These are phyloP conservation scores for Eruca vesicaria DNA, from an alignment of 441 rosid species.

Conservation along the genomic window DNA sequence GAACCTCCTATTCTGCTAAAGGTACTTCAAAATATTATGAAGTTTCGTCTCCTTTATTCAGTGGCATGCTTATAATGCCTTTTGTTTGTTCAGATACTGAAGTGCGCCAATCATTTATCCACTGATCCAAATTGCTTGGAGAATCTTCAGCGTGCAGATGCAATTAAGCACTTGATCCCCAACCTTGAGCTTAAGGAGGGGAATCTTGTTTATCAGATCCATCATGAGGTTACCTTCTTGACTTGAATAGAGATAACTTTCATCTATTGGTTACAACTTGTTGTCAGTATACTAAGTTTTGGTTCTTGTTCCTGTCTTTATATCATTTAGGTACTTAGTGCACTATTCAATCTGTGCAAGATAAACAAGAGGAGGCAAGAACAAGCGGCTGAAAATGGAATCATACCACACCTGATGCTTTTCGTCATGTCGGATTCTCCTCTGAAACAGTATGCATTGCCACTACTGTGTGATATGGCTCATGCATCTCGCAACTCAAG, in stretches of 20 bases:
- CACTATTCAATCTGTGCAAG: conserved; percentile 95
- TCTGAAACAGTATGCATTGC: conserved; percentile 81
- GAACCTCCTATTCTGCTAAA: conserved; percentile 88
- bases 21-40: conserved; percentile 43
- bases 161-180: conserved; percentile 93
- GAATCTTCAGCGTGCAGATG: conserved; percentile 98
- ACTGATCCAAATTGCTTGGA: conserved; percentile 98
- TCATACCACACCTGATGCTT: conserved; percentile 92
- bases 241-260: conserved; percentile 16
- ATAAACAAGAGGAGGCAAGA: conserved; percentile 99
- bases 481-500: conserved; percentile 98
- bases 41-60: not conserved
- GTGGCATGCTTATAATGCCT: conserved; percentile 16
- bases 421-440: conserved; percentile 78
- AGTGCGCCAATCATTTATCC: conserved; percentile 84
- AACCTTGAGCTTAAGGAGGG: conserved; percentile 94
- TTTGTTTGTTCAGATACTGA: conserved; percentile 56
- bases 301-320: conserved; percentile 8
- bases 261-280: not conserved
- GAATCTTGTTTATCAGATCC: conserved; percentile 72
- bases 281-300: conserved; percentile 6
- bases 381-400: conserved; percentile 99
- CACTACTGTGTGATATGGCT: conserved; percentile 96
- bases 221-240: conserved; percentile 66
- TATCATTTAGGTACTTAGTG: conserved; percentile 68